Evolutionary conservation across 139 green algal species (phyloP).

Genomic region (Volvox reticuliferus): DNA sequence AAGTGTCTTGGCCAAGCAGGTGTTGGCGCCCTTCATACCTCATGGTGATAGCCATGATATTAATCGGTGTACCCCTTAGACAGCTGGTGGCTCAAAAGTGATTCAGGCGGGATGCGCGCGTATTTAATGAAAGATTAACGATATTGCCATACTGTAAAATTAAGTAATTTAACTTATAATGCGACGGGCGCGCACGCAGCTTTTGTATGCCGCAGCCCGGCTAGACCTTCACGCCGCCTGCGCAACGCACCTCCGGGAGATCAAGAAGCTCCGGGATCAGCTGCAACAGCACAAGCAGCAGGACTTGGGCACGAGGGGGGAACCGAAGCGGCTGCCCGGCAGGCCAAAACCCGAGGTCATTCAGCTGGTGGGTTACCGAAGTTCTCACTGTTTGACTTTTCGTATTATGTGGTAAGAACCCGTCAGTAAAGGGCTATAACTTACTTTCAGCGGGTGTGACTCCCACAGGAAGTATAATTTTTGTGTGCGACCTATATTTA

Average conservation of each 20-base stretch:
- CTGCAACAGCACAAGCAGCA: neutral
- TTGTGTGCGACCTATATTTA: too few species aligned
- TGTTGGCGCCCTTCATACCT: neutral
- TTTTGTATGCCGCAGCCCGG: neutral
- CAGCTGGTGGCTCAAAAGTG: too few species aligned
- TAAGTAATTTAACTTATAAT: too few species aligned
- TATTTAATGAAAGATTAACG: too few species aligned
- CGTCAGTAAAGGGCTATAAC: too few species aligned
- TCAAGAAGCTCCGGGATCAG: neutral
- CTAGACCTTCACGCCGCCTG: neutral
- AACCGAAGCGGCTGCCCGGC: neutral
- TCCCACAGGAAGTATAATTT: too few species aligned
- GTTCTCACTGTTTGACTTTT: too few species aligned
- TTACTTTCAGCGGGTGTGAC: too few species aligned
- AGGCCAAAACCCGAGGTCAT: neutral
- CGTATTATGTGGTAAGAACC: too few species aligned
- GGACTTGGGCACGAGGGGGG: neutral
- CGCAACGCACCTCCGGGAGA: neutral
- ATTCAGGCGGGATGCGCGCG: too few species aligned
- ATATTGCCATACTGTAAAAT: too few species aligned
- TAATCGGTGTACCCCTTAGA: too few species aligned
- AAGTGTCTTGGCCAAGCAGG: neutral
- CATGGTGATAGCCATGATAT: neutral
- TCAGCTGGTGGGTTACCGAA: neutral
- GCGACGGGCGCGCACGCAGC: neutral